Conservation (phyloP, 164 flowering plant species). For the Liquidambar formosana region DNA sequence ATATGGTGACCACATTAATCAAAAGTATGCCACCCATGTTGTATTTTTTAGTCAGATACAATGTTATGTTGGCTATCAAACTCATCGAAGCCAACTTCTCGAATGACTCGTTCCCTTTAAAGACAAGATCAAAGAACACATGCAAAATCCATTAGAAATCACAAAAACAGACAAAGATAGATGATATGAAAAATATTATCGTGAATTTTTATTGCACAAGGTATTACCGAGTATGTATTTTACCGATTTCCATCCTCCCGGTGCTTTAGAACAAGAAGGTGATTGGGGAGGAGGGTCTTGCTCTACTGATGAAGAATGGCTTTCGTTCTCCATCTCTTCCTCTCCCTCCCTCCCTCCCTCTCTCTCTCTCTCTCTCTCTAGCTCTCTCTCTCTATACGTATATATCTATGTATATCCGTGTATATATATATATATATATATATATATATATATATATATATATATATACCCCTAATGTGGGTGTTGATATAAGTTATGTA, state of each 20-base stretch:
- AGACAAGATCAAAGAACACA: too few relatives aligned
- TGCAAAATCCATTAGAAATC: too few relatives aligned
- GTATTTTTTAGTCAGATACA: slow-evolving; percentile 34
- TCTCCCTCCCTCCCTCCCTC: background rate
- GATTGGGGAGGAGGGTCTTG: background rate
- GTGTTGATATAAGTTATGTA: too few relatives aligned
- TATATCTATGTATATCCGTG: too few relatives aligned
- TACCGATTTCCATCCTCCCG: slow-evolving; percentile 51
- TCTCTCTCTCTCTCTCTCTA: background rate
- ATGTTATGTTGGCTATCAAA: slow-evolving; percentile 38
- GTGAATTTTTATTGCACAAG: too few relatives aligned
- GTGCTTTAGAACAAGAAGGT: slow-evolving; percentile 4
- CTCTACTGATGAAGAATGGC: background rate
- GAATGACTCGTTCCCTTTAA: slow-evolving; percentile 43
- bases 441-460: too few relatives aligned
- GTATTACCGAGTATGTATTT: slow-evolving; percentile 47
- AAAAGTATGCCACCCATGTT: slow-evolving; percentile 32
- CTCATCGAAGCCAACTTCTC: slow-evolving; percentile 57
- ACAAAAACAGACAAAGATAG: too few relatives aligned
- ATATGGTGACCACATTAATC: slow-evolving; percentile 36
- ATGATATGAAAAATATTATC: too few relatives aligned
- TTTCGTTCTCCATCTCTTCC: background rate
- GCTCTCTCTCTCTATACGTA: too few relatives aligned
- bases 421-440: too few relatives aligned
- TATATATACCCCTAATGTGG: too few relatives aligned